Evolutionary conservation across 495 filamentous ascomycete genomes (phyloP), one percentile per base, ranked within the genome.

Genomic region (Annulohypoxylon nitens): DNA sequence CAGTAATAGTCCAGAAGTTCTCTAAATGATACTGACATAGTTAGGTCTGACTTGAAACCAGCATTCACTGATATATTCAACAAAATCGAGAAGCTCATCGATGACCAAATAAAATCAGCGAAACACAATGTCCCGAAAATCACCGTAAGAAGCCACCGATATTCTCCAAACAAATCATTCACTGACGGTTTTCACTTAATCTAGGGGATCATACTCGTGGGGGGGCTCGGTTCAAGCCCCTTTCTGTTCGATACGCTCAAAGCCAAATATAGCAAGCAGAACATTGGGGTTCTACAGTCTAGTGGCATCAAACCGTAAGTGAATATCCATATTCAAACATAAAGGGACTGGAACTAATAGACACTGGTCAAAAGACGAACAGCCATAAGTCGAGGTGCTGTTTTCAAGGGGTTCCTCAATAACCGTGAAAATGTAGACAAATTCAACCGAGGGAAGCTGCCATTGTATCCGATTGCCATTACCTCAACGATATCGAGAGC

Each of bases 341-440:
- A n/a, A n/a, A n/a, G n/a, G n/a, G n/a, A n/a, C n/a, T n/a, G n/a
- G n/a, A n/a, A n/a, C n/a, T n/a, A n/a, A n/a, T n/a, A n/a, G n/a
- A n/a, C n/a, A n/a, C 18, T 47, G 6, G 30, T 18, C 3, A n/a
- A 39, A 26, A 78, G 70, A n/a, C 67, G 74, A 51, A 72, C 71
- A 1, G 76, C 76, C 5, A 73, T 76, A 7, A 64, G 70, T 25
- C 74, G 70, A 10, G 76, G 76, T n/a, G 74, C 76, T 0, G 66
- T 76, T 4, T 68, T 70, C n/a, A 67, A 73, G 30, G 61, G 75
- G 0, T 70, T 76, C 33, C 18, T 68, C n/a, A 51, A 67, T 47
- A 39, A 63, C 45, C 16, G n/a, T n/a, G n/a, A n/a, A n/a, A n/a
- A n/a, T n/a, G n/a, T n/a, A n/a, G n/a, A n/a, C n/a, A n/a, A n/a